These are phyloP conservation scores for Choanephora cucurbitarum DNA, from an alignment of 371 early-diverging fungal genomes.

Conservation along the genomic window DNA sequence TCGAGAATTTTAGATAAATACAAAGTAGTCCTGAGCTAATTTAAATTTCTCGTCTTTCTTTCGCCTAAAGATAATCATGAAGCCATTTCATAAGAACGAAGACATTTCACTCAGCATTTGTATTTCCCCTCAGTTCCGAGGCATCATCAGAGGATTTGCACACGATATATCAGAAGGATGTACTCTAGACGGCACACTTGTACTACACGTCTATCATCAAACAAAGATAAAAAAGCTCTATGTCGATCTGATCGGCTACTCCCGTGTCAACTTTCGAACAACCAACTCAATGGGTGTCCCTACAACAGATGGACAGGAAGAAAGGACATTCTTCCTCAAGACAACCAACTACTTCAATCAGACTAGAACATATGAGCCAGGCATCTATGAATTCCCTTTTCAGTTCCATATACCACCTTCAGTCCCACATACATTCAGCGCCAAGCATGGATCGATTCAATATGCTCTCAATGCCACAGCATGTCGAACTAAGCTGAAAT, in stretches of 20 bases:
- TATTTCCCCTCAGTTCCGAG: conserved; percentile 17
- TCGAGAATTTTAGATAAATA: too few species aligned
- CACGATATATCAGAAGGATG: conserved; percentile 30
- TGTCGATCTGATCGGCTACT: conserved; percentile 11
- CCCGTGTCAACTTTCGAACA: conserved; percentile 17
- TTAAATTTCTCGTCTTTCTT: neutral
- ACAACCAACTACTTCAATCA: conserved; percentile 6
- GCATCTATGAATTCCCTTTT: conserved; percentile 18
- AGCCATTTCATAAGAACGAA: conserved; percentile 10
- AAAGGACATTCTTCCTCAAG: conserved; percentile 3
- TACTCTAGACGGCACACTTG: conserved; percentile 8
- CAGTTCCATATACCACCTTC: conserved; percentile 18
- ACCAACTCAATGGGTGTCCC: conserved; percentile 16
- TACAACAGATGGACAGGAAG: conserved; percentile 16
- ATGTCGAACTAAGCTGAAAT: conserved; percentile 8
- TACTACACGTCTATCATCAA: conserved; percentile 2
- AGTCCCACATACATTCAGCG: conserved; percentile 19
- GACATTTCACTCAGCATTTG: conserved; percentile 12
- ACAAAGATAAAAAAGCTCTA: conserved; percentile 15
- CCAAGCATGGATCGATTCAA: conserved; percentile 19
- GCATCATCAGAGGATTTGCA: conserved; percentile 22
- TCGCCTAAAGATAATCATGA: neutral
- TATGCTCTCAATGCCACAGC: conserved; percentile 5
- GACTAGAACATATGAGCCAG: conserved; percentile 5
- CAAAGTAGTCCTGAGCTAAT: too few species aligned